Evolutionary conservation across 768 basidiomycete species (phyloP), one percentile per base, ranked within the genome.

Genomic region (Pulveroboletus sp.): DNA sequence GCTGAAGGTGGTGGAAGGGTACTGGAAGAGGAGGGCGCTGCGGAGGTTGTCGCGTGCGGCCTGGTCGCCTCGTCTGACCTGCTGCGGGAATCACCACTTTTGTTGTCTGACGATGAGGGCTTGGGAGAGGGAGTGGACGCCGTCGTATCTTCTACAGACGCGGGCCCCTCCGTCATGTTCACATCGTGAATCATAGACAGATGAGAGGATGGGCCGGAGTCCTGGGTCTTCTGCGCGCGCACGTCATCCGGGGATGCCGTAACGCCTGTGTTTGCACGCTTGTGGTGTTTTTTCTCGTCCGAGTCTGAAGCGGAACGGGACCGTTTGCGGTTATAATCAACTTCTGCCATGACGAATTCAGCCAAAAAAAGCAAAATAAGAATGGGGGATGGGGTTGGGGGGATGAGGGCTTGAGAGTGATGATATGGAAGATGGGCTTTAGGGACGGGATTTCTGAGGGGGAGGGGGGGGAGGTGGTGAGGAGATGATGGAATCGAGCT

Each of bases 271-370:
- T 91, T 91, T 70, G 85, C 78, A 68, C 89, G 85, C 74, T 91
- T 91, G 69, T 85, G 75, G 57, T 80, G 78, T 73, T 90, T 89
- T 64, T 82, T 82, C 63, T 84, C 77, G 63, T 90, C 88, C 67
- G 75, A 79, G 73, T 88, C 86, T 64, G 87, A 89, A 50, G 87
- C 84, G 45, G 89, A 91, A 65, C 89, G 89, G 59, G 89, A 91
- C 63, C 89, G 80, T 72, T 91, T 91, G 72, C 88, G 85, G 68
- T 76, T 87, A 58, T 78, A 76, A 75, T 90, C 87, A 76, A 81
- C 79, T 78, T 89, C 87, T 88, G 85, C 83, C 87, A 88, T 89
- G 70, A 77, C 80, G 77, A 77, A 78, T 77, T 79, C 65, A 82
- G 76, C 55, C 52, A 69, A 72, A 66, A 60, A 69, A 70, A n/a